These are phyloP conservation scores for Aspergillus pseudoviridinutans DNA, from an alignment of 2,329 filamentous ascomycete genomes.

Conservation along the genomic window DNA sequence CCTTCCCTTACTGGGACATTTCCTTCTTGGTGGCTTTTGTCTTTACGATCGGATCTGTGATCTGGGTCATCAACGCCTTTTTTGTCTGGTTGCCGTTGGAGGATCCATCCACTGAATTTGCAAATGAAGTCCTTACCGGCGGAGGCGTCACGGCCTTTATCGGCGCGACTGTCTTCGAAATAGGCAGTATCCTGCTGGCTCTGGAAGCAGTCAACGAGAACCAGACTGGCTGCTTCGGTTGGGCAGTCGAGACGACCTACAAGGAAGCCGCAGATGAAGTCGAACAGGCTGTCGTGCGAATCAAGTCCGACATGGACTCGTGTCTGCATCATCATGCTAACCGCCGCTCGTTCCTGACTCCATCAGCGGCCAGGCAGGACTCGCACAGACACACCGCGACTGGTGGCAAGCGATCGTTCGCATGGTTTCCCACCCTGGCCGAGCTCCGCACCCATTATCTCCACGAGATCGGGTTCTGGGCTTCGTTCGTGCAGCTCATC, in stretches of 20 bases:
- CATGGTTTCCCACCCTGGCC: constrained; percentile 56
- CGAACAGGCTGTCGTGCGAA: constrained; percentile 5
- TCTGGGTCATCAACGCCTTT: constrained; percentile 60
- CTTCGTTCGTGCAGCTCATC: constrained; percentile 53
- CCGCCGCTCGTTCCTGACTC: constrained; percentile 21
- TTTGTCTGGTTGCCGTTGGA: constrained; percentile 61
- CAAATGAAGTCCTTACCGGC: constrained; percentile 49
- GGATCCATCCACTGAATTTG: constrained; percentile 51
- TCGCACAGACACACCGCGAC: neutral
- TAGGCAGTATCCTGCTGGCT: constrained; percentile 60
- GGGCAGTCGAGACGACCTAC: constrained; percentile 56
- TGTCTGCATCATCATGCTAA: constrained; percentile 44
- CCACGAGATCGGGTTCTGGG: constrained; percentile 60
- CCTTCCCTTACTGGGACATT: constrained; percentile 54
- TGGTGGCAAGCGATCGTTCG: constrained; percentile 41
- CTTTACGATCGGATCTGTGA: constrained; percentile 52
- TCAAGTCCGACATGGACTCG: constrained; percentile 14
- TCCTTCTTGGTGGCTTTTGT: constrained; percentile 53
- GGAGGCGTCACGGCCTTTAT: constrained; percentile 63
- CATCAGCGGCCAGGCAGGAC: neutral
- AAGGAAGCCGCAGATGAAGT: constrained; percentile 24
- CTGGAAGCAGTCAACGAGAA: constrained; percentile 68
- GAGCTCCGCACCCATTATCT: constrained; percentile 60
- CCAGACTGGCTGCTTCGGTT: constrained; percentile 62
- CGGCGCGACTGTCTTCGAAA: constrained; percentile 64